Percentiles rank a stretch among this genome's conserved stretches.
These are phyloP conservation scores for Aspergillus texensis DNA, from an alignment of 2,329 filamentous ascomycete genomes.

Conservation along the genomic window DNA sequence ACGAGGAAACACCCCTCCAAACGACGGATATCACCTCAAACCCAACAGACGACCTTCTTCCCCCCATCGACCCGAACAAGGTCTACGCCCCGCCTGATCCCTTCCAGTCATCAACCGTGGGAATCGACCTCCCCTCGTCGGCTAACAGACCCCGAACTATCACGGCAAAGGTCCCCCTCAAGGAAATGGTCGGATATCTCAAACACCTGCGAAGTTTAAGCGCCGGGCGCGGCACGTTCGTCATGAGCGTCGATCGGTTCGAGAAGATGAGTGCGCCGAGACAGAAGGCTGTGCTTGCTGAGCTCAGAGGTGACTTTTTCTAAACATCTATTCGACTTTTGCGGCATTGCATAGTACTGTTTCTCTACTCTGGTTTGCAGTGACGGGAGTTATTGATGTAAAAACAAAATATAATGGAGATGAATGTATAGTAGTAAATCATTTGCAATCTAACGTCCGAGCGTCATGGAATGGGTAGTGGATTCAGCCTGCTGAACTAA, in stretches of 20 bases:
- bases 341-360: not conserved
- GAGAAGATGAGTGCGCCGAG: constrained; percentile 66
- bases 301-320: constrained; percentile 41
- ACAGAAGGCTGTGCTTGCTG: constrained; percentile 58
- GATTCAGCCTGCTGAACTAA: not conserved
- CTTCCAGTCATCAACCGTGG: constrained; percentile 52
- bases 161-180: constrained; percentile 83
- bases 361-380: not conserved
- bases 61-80: constrained; percentile 66
- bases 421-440: not conserved
- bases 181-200: constrained; percentile 95
- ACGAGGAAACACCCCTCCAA: constrained; percentile 48
- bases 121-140: constrained; percentile 30
- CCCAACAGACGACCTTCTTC: constrained; percentile 33
- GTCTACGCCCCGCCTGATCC: constrained; percentile 91
- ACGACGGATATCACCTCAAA: constrained; percentile 29
- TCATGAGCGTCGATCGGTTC: constrained; percentile 73
- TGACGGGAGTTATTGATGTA: not conserved
- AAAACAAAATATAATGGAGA: not conserved
- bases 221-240: constrained; percentile 76
- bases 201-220: constrained; percentile 87
- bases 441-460: not conserved
- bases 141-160: constrained; percentile 63
- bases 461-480: too few species aligned
- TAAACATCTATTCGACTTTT: not conserved